Evolutionary conservation across 2,329 filamentous ascomycete species (phyloP), one percentile per base, ranked within the genome.

Genomic region (Exophiala phaeomuriformis): DNA sequence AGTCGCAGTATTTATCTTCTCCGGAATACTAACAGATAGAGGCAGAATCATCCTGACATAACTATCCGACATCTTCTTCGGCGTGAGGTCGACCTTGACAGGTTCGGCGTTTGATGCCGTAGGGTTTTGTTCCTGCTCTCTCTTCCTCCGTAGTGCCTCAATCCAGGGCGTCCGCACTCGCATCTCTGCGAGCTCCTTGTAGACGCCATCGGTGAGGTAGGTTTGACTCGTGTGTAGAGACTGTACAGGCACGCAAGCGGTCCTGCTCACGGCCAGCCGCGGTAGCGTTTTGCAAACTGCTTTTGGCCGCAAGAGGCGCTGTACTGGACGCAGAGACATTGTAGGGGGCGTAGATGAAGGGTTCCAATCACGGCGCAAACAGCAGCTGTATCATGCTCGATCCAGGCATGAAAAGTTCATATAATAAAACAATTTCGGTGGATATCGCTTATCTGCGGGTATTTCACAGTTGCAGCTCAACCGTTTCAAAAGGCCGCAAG

Each of bases 1-100:
- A 27, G 37, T 27, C 41, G 29, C 51, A 28, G 27, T 32, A 7
- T 27, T 28, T 46, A 52, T 31, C n/a, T 9, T 41, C 43, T 41
- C 29, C 3, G 44, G 32, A 29, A 30, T 32, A 60, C 58, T 55
- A 40, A 59, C 56, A 49, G 52, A 56, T 9, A 62, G 47, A 37
- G 60, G 59, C 40, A 57, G 44, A 62, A 86, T 80, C 43, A 86
- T 79, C 52, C 78, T 79, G 64, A 85, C 82, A 65, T 83, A 85
- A 68, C 82, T 86, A 64, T 88, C 83, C 28, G 75, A 77, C 84
- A 88, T 88, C 66, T 75, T 81, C 68, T 82, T 85, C 1, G 84
- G 83, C 7, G 73, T 74, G 59, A 86, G 65, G 62, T 84, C 77
- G 42, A 79, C 77, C 63, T 81, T 72, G 6, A 69, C 63, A 39